These are phyloP conservation scores for Mycena vulgaris DNA, from an alignment of 768 basidiomycete species.

Conservation along the genomic window DNA sequence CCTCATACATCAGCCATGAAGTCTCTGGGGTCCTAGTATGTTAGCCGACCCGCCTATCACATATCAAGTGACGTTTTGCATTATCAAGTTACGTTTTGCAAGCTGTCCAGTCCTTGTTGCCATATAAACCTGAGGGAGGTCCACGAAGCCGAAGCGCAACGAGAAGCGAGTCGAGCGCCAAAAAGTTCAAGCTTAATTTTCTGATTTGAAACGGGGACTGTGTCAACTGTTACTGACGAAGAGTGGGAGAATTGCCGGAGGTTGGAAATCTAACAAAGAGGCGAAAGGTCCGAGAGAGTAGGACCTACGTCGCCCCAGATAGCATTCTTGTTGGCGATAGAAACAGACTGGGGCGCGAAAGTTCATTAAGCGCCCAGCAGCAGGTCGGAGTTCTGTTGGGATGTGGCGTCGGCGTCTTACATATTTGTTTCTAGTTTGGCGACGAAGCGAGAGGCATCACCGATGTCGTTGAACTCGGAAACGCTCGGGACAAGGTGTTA, in stretches of 20 bases:
- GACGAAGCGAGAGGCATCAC: not conserved
- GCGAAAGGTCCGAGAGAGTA: not conserved
- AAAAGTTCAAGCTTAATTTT: not conserved
- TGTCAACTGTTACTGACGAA: not conserved
- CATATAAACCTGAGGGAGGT: not conserved
- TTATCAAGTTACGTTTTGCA: too few species aligned
- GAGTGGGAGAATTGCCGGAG: constrained; percentile 5
- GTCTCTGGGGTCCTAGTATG: too few species aligned
- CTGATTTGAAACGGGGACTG: constrained; percentile 1
- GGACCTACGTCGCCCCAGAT: not conserved
- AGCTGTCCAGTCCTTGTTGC: too few species aligned
- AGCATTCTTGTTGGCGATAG: not conserved
- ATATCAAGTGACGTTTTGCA: too few species aligned
- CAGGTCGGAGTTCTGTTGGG: not conserved
- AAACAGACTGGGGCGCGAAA: not conserved
- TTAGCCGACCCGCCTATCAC: too few species aligned
- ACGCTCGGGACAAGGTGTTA: not conserved
- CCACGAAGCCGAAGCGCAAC: not conserved
- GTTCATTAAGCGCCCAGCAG: not conserved
- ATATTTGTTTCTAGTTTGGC: not conserved
- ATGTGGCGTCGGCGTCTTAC: not conserved
- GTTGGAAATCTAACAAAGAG: not conserved
- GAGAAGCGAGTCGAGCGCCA: not conserved
- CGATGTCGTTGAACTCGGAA: not conserved
- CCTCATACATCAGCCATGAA: too few species aligned